A percentile compares a stretch with the other conserved stretches of the same genome.
These are phyloP conservation scores for Populus davidiana DNA, from an alignment of 345 rosid genomes.

Conservation along the genomic window DNA sequence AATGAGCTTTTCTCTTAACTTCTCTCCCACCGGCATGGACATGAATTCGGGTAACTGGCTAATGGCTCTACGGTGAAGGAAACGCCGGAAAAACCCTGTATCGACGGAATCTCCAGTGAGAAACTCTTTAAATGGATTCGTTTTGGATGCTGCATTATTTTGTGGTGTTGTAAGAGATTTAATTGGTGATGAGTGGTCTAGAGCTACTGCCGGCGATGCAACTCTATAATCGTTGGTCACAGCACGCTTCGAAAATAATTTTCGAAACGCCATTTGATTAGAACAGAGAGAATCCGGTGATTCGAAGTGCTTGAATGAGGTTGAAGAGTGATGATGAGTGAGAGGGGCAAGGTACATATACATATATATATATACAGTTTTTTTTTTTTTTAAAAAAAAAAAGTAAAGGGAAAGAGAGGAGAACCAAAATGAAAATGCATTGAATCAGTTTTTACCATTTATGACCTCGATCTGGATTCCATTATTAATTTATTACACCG, in stretches of 20 bases:
- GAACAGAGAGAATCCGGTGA: not conserved
- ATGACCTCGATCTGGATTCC: no score
- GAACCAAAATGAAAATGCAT: not conserved
- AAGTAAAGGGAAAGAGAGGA: not conserved
- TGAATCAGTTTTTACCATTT: not conserved
- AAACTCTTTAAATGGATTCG: constrained; percentile 36
- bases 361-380: no score
- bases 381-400: no score
- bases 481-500: no score
- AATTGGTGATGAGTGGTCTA: constrained; percentile 10
- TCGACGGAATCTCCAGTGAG: constrained; percentile 31
- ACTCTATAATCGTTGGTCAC: constrained; percentile 20
- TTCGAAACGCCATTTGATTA: constrained; percentile 53
- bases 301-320: not conserved
- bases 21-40: constrained; percentile 48
- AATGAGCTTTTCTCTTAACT: constrained; percentile 45
- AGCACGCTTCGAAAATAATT: constrained; percentile 38
- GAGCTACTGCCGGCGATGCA: constrained; percentile 18
- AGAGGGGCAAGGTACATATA: not conserved
- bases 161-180: not conserved
- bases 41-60: constrained; percentile 39
- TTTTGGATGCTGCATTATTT: constrained; percentile 10
- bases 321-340: not conserved
- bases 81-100: constrained; percentile 39
- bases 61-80: constrained; percentile 39